Evolutionary conservation across 2,329 filamentous ascomycete genomes (phyloP), one percentile per base, ranked within the genome.

Genomic region (Ciborinia camelliae): DNA sequence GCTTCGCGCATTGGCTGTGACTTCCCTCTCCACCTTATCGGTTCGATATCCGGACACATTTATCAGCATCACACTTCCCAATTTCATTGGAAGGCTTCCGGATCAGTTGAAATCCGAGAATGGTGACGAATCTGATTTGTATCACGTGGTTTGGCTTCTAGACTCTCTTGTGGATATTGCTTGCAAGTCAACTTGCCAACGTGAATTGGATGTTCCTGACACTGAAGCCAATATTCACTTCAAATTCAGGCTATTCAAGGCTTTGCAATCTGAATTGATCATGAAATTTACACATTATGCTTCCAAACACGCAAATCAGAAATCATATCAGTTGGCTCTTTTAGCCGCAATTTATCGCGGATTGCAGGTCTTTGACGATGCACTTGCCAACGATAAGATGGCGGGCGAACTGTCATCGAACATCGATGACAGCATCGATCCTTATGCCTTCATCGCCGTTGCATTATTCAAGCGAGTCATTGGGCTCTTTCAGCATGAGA

Each of bases 1-100:
- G 18, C 66, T 73, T 62, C 67, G 68, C 8, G 28, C 62, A 7
- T 62, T 70, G 28, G 68, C 69, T 9, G 59, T 74, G 15, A 26
- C 53, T 15, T 71, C 71, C 2, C 60, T 75, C 10, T 64, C 68
- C 45, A 58, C 68, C 9, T 70, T 74, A 26, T 70, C 71, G 9
- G 52, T 66, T 9, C 63, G 54, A 20, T 65, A 75, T 51, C 68
- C 70, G 2, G 55, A 62, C 2, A 61, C 67, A 7, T 74, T 73
- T 55, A 48, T 55, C 35, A 65, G 71, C 9, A 68, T 70, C 15
- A 73, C 70, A 0, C 60, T 75, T 1, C 60, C 69, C 2, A 67
- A 65, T 4, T 70, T 75, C n/a, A 59, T 72, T 28, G 63, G 64
- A 7, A 67, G 62, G 23, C 63, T 76, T 3, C 73, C 74, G 4